Conservation (phyloP, 345 rosid species). For the Populus tremula region DNA sequence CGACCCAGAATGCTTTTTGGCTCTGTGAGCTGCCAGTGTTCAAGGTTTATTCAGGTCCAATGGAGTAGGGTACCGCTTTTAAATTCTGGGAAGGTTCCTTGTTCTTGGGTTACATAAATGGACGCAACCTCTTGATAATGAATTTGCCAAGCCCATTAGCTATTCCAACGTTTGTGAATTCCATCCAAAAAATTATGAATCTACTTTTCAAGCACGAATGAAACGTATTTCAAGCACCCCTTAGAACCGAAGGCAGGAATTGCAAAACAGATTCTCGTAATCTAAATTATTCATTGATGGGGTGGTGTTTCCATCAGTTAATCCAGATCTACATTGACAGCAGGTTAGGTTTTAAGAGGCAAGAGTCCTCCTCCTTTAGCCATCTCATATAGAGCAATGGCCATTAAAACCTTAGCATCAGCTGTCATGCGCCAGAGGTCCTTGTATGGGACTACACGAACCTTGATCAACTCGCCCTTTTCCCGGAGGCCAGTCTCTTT, state of each 20-base stretch:
- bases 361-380: conserved; percentile 56
- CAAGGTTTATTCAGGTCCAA: background rate
- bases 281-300: background rate
- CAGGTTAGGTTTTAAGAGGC: conserved; percentile 27
- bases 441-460: conserved; percentile 53
- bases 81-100: background rate
- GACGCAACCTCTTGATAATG: background rate
- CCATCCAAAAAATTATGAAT: too few species aligned
- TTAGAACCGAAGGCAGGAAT: background rate
- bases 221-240: background rate
- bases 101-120: background rate
- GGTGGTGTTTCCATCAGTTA: background rate
- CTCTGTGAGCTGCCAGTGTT: background rate
- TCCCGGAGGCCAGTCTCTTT: conserved; percentile 73
- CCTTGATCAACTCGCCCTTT: conserved; percentile 81
- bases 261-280: background rate
- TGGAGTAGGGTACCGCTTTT: too few species aligned
- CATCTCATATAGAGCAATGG: conserved; percentile 80
- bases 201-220: background rate
- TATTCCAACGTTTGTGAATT: too few species aligned
- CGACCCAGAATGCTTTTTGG: too few species aligned
- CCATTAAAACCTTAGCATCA: conserved; percentile 68
- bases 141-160: background rate
- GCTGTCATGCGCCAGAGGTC: conserved; percentile 76
- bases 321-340: background rate